Evolutionary conservation across 228 moss, liverwort and hornwort genomes (phyloP), one percentile per base, ranked within the genome.

Genomic region (Sphagnum magellanicum): DNA sequence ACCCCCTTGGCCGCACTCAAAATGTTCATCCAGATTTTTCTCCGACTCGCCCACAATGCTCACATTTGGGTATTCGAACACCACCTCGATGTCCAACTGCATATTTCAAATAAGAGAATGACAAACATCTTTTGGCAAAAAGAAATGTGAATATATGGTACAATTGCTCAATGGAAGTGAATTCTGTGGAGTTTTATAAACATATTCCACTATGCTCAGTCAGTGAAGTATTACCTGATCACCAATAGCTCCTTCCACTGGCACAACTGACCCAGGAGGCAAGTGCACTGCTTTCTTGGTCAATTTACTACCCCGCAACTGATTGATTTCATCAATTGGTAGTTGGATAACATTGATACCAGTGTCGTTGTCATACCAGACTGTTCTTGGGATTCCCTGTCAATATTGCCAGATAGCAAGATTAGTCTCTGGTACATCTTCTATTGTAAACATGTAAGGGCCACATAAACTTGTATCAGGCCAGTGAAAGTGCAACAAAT

Each of bases 1-100:
- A 0, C 91, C 92, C 69, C 92, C 92, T 77, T 89, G 85, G 69
- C 80, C 77, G 77, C 95, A 96, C 50, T 92, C 88, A 7, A 89
- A 91, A 50, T 63, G 50, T 47, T 87, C 71, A 0, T 72, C 70
- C 0, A 70, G 48, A 6, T 72, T 69, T 1, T 57, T 64, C 3
- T 49, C 72, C 32, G 73, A 65, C 0, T 49, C 5, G 4, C 71
- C 52, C 48, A 68, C 5, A 62, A 63, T 70, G 48, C 66, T 63
- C 4, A 77, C 61, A 50, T 83, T 72, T 3, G 90, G 95, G 63
- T 65, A 91, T 52, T 85, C 76, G 6, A 93, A 97, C n/a, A 76
- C 83, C 1, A 88, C 75, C 67, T 82, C 83, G 6, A 97, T 73
- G 16, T 97, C 93, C 83, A 91, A 75, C 93, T 97, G 90, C 81